These are phyloP conservation scores for Coniella vitis DNA, from an alignment of 2,329 filamentous ascomycete genomes.

Conservation along the genomic window DNA sequence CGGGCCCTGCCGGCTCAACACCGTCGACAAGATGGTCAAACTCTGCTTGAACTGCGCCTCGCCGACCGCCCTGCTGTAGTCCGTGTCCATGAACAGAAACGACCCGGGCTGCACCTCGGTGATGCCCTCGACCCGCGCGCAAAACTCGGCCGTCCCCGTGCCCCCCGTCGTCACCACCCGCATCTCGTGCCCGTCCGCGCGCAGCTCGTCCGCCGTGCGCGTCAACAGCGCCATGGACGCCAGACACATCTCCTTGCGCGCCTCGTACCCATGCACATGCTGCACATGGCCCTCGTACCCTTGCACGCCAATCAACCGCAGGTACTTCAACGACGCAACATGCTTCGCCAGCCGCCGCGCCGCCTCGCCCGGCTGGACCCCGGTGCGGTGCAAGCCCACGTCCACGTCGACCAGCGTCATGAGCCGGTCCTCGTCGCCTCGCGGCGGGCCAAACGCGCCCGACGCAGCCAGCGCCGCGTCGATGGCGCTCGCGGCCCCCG, in stretches of 20 bases:
- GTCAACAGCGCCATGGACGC: slow-evolving; percentile 39
- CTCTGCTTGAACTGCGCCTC: slow-evolving; percentile 38
- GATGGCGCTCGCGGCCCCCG: slow-evolving; percentile 36
- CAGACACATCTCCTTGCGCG: slow-evolving; percentile 35
- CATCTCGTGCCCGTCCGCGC: slow-evolving; percentile 35
- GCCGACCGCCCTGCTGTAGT: slow-evolving; percentile 47
- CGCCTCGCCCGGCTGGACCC: slow-evolving; percentile 34
- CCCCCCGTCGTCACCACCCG: slow-evolving; percentile 45
- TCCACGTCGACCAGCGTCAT: slow-evolving; percentile 40
- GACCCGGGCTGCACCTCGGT: slow-evolving; percentile 49
- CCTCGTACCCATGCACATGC: slow-evolving; percentile 38
- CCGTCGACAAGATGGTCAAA: slow-evolving; percentile 40
- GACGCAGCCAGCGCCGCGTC: slow-evolving; percentile 36
- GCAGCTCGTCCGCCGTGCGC: slow-evolving; percentile 34
- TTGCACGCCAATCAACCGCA: slow-evolving; percentile 42
- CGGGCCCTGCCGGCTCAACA: slow-evolving; percentile 39
- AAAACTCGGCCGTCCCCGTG: slow-evolving; percentile 47
- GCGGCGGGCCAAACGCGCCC: too few species aligned
- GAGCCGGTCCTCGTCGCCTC: slow-evolving; percentile 30
- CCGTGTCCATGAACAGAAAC: slow-evolving; percentile 52
- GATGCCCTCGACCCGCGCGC: slow-evolving; percentile 40
- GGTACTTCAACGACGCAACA: slow-evolving; percentile 28
- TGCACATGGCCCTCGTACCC: slow-evolving; percentile 49
- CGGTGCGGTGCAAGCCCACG: slow-evolving; percentile 43
- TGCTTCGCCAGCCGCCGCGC: slow-evolving; percentile 33